These are phyloP conservation scores for Wallacemonas rigidus DNA, from an alignment of 208 protist species.

Conservation along the genomic window DNA sequence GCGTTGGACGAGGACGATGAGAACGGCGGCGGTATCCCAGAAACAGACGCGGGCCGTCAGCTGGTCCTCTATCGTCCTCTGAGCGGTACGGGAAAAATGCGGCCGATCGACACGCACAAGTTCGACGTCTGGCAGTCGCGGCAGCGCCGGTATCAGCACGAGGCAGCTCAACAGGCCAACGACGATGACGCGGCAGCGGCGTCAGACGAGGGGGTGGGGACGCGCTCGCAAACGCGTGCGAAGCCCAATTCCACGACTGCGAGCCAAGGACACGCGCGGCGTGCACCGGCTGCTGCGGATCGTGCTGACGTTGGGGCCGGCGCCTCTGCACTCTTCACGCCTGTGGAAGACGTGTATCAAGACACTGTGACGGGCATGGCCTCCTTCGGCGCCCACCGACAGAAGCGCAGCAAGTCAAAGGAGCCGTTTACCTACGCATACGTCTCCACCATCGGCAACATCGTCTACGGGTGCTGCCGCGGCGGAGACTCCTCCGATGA, in stretches of 20 bases:
- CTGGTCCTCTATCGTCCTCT: conserved; percentile 20
- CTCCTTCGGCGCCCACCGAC: neutral
- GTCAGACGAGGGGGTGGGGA: too few relatives aligned
- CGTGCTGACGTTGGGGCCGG: neutral
- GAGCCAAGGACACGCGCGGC: too few relatives aligned
- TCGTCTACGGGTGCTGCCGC: conserved; percentile 6
- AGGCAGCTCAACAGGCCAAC: neutral
- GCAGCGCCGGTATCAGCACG: neutral
- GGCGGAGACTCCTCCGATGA: conserved; percentile 1
- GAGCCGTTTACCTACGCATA: conserved; percentile 12
- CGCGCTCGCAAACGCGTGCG: too few relatives aligned
- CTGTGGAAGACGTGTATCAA: conserved; percentile 5
- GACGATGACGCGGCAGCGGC: neutral
- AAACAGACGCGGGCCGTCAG: conserved; percentile 8
- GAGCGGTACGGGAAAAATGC: conserved; percentile 1
- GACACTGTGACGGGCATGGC: neutral
- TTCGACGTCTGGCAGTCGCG: conserved; percentile 11
- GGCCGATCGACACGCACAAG: conserved; percentile 26
- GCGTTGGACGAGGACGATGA: neutral
- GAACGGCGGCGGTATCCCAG: neutral
- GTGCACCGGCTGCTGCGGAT: neutral
- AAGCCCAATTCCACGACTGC: too few relatives aligned
- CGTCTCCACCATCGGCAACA: conserved; percentile 14
- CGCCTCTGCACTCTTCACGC: conserved; percentile 10
- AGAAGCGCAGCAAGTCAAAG: neutral